Percentiles rank a stretch among this genome's conserved stretches.
phyloP scores from a whole-genome alignment of 2,329 filamentous ascomycete species.

The Xylaria sp. region DNA sequence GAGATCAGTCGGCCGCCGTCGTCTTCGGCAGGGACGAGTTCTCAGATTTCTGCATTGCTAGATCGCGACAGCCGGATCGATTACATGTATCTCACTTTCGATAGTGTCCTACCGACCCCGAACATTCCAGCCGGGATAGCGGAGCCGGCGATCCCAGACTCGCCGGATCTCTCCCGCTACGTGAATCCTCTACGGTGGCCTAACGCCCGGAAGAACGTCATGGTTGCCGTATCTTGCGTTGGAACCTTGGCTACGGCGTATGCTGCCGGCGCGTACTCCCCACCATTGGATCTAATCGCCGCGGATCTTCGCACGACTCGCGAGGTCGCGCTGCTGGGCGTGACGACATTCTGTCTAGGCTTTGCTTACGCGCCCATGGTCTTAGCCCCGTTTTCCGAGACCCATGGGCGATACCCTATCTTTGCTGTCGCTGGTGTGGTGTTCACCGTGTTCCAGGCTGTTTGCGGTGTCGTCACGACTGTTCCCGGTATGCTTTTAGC shows the following conservation, averaged over 20 bases:
- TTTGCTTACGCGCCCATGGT: constrained; percentile 89
- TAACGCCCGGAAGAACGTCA: constrained; percentile 72
- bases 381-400: constrained; percentile 86
- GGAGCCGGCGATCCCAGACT: constrained; percentile 3
- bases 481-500: constrained; percentile 79
- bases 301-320: constrained; percentile 72
- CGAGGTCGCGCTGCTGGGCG: constrained; percentile 76
- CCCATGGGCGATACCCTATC: constrained; percentile 86
- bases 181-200: constrained; percentile 81
- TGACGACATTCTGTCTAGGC: constrained; percentile 84
- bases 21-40: constrained; percentile 3
- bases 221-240: constrained; percentile 78
- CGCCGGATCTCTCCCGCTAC: constrained; percentile 69
- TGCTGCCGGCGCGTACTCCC: constrained; percentile 82
- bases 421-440: constrained; percentile 79
- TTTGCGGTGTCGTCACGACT: constrained; percentile 76
- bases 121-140: constrained; percentile 43
- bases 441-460: constrained; percentile 76
- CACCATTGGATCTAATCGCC: constrained; percentile 73
- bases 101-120: constrained; percentile 66
- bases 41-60: constrained; percentile 8
- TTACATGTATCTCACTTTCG: constrained; percentile 71
- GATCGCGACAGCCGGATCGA: constrained; percentile 53
- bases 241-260: constrained; percentile 84
- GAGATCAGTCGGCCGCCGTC: background rate